Base-by-base conservation (phyloP, 1,139 yeast genomes). In the Yamadazyma friedrichii region DNA sequence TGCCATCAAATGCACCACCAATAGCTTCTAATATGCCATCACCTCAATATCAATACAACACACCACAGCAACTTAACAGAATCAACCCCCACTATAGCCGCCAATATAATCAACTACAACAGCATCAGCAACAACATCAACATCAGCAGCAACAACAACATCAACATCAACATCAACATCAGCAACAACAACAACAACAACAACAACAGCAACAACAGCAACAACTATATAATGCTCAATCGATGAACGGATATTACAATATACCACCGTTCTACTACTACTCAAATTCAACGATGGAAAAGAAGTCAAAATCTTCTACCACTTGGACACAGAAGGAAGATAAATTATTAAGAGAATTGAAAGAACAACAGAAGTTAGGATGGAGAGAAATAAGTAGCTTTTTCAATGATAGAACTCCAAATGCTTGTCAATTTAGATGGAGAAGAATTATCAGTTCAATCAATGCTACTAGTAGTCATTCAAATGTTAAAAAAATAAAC, bases 391-490 rank as follows among this genome's bases (percentile, higher is more conserved):
- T 70, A 31, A 64, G 71, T 11, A 56, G 69, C 5, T 70, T 65
- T 41, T 70, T 70, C 51, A 59, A 61, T 42, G 74, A 68, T 51
- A 54, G 76, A 43, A 70, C 76, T 4, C 76, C 76, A 16, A 70
- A 70, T 51, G 76, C 76, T 6, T 70, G 76, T 45, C 76, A 70
- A 53, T 70, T 70, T 48, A 60, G 76, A 45, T 70, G 76, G 76
- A 62, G 76, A 49, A 56, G 76, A 41, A 61, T 70, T 29, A 65
- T 69, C 11, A 41, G 44, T 15, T 45, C 54, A 2, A 42, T 51
- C 9, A 48, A 42, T 35, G 66, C 67, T 10, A 25, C 38, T 44
- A 25, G 15, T 33, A 17, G 31, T 33, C 17, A 20, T 9, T 15
- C 28, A 12, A 25, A 26, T 15, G 28, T 15, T 8, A 22, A 28